Conservation (phyloP, 352 stramenopile genomes). For the Phytopythium aichiense region DNA sequence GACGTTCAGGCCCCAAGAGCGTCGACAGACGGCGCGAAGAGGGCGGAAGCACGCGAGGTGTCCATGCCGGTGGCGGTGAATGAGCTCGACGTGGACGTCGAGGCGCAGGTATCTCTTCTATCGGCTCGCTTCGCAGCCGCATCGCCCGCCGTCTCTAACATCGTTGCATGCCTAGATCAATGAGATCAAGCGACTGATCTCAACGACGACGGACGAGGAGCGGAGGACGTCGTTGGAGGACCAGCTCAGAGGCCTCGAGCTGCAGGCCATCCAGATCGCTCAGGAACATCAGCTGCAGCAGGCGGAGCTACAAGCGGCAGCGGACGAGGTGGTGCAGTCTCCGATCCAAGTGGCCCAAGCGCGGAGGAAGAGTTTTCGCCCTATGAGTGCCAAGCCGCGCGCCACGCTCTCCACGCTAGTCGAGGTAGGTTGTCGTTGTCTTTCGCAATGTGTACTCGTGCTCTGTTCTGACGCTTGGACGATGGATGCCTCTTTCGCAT, state of each 20-base stretch:
- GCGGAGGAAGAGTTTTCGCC: slow-evolving; percentile 68
- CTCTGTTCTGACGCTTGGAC: neutral
- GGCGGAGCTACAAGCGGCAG: slow-evolving; percentile 2
- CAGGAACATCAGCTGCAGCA: slow-evolving; percentile 18
- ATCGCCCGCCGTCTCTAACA: neutral
- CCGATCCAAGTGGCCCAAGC: neutral
- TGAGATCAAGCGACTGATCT: slow-evolving; percentile 76
- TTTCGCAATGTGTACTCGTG: neutral
- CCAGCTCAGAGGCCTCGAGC: slow-evolving; percentile 59
- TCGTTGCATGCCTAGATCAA: slow-evolving; percentile 40
- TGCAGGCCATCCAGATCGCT: slow-evolving; percentile 46
- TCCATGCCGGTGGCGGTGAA: slow-evolving; percentile 59
- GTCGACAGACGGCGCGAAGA: neutral
- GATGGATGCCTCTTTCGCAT: neutral
- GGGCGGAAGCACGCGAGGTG: neutral
- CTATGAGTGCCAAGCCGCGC: slow-evolving; percentile 59
- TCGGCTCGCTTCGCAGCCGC: too few relatives aligned
- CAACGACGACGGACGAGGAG: slow-evolving; percentile 57
- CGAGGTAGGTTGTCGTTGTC: slow-evolving; percentile 21
- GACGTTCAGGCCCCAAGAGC: neutral
- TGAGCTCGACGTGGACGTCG: slow-evolving; percentile 62
- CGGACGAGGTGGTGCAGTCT: neutral
- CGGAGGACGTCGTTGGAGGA: slow-evolving; percentile 57
- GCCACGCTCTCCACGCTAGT: slow-evolving; percentile 45
- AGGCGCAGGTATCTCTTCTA: slow-evolving; percentile 42